A percentile compares a stretch with the other conserved stretches of the same genome.
phyloP scores from a whole-genome alignment of 257 asterid genomes.

The Solanum bulbocastanum region DNA sequence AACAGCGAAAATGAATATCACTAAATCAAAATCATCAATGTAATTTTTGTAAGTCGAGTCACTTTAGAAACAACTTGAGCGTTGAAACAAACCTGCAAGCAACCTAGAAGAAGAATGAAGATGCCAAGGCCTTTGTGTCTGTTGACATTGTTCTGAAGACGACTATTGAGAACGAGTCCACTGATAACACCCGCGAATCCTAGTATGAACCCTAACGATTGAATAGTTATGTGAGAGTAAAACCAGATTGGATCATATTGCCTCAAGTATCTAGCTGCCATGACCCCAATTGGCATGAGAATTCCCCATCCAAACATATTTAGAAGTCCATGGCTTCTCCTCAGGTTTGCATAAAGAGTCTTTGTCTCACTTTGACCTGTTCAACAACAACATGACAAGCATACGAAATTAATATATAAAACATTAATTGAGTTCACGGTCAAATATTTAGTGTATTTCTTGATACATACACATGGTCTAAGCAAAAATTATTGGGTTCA shows the following conservation, averaged over 20 bases:
- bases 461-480: neutral
- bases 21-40: neutral
- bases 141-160: constrained; percentile 28
- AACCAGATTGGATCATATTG: constrained; percentile 84
- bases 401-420: neutral
- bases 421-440: neutral
- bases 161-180: constrained; percentile 57
- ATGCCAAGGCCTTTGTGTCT: constrained; percentile 75
- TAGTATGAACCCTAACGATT: constrained; percentile 49
- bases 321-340: constrained; percentile 62
- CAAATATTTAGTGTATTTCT: neutral
- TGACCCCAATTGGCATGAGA: constrained; percentile 61
- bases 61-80: neutral
- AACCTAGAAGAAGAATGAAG: constrained; percentile 48
- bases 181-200: constrained; percentile 60
- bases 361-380: constrained; percentile 46
- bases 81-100: constrained; percentile 60
- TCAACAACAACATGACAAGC: neutral
- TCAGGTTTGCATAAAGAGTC: constrained; percentile 27
- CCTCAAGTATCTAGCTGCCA: constrained; percentile 71
- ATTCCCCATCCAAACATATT: constrained; percentile 89
- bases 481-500: neutral
- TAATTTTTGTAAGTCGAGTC: neutral
- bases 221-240: constrained; percentile 50
- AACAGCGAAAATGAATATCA: neutral